Evolutionary conservation across 768 basidiomycete species (phyloP).

Genomic region (Austroboletus eburneus): DNA sequence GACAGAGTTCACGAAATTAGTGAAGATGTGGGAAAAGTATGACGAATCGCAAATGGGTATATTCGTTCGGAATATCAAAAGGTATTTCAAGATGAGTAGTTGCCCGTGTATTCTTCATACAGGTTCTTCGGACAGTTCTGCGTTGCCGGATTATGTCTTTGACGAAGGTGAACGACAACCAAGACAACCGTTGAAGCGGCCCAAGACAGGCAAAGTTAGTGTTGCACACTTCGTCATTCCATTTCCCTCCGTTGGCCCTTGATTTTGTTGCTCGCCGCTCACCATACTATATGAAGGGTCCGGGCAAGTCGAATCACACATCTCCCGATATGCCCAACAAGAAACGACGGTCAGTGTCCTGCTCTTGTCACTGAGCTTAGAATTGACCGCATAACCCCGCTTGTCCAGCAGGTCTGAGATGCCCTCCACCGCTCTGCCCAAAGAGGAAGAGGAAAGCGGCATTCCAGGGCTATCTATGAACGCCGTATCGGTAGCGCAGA

Average conservation of each 20-base stretch:
- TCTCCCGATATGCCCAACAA: slow-evolving; percentile 76
- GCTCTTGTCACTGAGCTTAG: slow-evolving; percentile 6
- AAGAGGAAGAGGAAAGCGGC: slow-evolving; percentile 39
- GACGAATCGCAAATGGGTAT: slow-evolving; percentile 93
- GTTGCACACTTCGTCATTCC: slow-evolving; percentile 11
- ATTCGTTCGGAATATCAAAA: slow-evolving; percentile 88
- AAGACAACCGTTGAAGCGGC: slow-evolving; percentile 66
- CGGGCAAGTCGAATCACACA: slow-evolving; percentile 56
- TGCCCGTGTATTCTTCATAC: slow-evolving; percentile 18
- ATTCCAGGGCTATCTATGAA: slow-evolving; percentile 32
- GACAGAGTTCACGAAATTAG: slow-evolving; percentile 88
- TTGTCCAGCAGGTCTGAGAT: slow-evolving; percentile 41
- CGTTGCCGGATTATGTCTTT: slow-evolving; percentile 78
- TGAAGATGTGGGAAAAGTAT: slow-evolving; percentile 94
- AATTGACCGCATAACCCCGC: slow-evolving; percentile 29
- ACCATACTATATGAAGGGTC: slow-evolving; percentile 45
- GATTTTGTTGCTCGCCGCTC: slow-evolving; percentile 17
- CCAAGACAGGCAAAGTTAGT: slow-evolving; percentile 58
- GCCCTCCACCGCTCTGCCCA: slow-evolving; percentile 18
- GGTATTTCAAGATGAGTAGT: slow-evolving; percentile 41
- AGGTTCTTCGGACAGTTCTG: slow-evolving; percentile 44
- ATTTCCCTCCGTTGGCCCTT: slow-evolving; percentile 10
- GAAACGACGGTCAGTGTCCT: slow-evolving; percentile 68
- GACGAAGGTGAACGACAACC: slow-evolving; percentile 77
- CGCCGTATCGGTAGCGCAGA: slow-evolving; percentile 29